A percentile compares a stretch with the other conserved stretches of the same genome.
Evolutionary conservation across 106 monocot genomes (phyloP).

Genomic region (Dendrobium huoshanense): DNA sequence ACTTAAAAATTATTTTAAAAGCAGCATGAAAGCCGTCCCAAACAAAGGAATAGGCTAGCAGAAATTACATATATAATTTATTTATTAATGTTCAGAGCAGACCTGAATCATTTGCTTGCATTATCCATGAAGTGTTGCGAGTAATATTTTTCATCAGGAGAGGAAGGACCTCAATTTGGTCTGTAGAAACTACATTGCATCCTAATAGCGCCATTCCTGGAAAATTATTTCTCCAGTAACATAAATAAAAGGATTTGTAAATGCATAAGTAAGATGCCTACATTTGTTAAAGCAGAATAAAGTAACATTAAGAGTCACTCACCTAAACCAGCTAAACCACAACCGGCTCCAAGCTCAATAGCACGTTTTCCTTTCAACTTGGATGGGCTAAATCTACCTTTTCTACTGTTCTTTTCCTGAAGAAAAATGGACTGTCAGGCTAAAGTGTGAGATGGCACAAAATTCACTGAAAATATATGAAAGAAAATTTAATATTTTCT

Average conservation of each 20-base stretch:
- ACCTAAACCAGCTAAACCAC: conserved; percentile 92
- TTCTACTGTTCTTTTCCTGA: conserved; percentile 51
- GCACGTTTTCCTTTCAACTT: conserved; percentile 93
- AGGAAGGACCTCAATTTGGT: conserved; percentile 85
- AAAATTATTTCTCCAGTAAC: not conserved
- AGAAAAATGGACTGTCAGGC: not conserved
- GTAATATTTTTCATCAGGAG: conserved; percentile 88
- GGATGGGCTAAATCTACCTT: conserved; percentile 75
- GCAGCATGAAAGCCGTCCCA: too few species aligned
- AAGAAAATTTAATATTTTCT: not conserved
- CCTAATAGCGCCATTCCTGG: conserved; percentile 93
- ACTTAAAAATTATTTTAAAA: too few species aligned
- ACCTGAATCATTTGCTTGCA: conserved; percentile 76
- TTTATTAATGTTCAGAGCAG: not conserved
- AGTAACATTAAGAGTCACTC: conserved; percentile 1
- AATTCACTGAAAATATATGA: conserved; percentile 2
- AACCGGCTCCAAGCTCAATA: conserved; percentile 97
- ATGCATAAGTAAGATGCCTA: not conserved
- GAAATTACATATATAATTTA: not conserved
- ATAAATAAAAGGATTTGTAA: conserved; percentile 1
- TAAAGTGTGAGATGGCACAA: not conserved
- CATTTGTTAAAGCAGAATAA: not conserved
- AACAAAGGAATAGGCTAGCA: too few species aligned
- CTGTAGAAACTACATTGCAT: conserved; percentile 82
- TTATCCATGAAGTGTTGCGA: conserved; percentile 78